Evolutionary conservation across 768 basidiomycete species (phyloP).

Genomic region (Coprinopsis marcescibilis): DNA sequence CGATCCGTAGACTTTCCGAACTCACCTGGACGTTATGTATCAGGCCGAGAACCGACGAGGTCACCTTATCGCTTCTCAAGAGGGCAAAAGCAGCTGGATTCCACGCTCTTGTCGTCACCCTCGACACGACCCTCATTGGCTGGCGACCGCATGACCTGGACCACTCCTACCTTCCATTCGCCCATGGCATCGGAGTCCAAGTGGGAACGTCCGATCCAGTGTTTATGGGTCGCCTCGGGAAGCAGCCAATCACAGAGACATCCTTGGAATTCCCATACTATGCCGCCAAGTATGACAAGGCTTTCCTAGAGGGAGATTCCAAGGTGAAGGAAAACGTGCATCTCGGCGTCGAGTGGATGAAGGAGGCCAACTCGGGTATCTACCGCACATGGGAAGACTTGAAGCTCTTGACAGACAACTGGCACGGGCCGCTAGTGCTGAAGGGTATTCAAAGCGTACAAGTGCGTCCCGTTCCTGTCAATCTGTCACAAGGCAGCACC

Average conservation of each 20-base stretch:
- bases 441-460: conserved; percentile 71
- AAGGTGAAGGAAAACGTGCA: conserved; percentile 30
- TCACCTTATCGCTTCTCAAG: conserved; percentile 58
- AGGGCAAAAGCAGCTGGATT: conserved; percentile 65
- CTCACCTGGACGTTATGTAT: background rate
- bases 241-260: conserved; percentile 35
- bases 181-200: conserved; percentile 59
- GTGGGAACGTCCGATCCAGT: conserved; percentile 70
- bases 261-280: conserved; percentile 57
- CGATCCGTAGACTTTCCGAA: conserved; percentile 1
- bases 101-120: conserved; percentile 68
- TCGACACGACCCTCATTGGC: conserved; percentile 68
- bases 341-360: conserved; percentile 59
- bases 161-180: conserved; percentile 59
- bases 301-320: conserved; percentile 41
- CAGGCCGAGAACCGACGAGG: conserved; percentile 58
- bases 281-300: conserved; percentile 37
- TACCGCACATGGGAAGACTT: conserved; percentile 71
- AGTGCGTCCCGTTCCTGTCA: conserved; percentile 30
- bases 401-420: conserved; percentile 59
- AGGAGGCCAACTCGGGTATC: conserved; percentile 54
- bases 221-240: conserved; percentile 58
- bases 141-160: conserved; percentile 76
- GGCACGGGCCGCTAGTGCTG: conserved; percentile 72
- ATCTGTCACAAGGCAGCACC: too few relatives aligned